A percentile compares a stretch with the other conserved stretches of the same genome.
Evolutionary conservation across 129 eudicot species (phyloP).

Genomic region (Helianthus annuus): DNA sequence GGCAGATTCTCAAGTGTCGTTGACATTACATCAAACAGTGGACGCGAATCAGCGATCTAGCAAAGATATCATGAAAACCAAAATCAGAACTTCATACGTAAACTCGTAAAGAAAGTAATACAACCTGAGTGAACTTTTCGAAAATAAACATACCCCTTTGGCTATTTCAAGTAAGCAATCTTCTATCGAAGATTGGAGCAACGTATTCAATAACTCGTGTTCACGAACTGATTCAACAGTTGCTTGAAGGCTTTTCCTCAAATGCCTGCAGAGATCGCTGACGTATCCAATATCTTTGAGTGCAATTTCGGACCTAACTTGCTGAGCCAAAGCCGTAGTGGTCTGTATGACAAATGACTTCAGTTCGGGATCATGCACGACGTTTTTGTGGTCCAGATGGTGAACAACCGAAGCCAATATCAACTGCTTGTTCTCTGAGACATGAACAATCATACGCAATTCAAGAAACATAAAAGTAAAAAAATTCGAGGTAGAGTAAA

Average conservation of each 20-base stretch:
- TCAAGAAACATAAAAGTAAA: neutral
- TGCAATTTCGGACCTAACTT: constrained; percentile 59
- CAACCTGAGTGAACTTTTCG: neutral
- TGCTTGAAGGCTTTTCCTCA: constrained; percentile 95
- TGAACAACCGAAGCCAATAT: constrained; percentile 74
- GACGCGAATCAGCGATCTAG: constrained; percentile 73
- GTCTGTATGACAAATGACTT: constrained; percentile 76
- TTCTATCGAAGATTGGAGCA: constrained; percentile 76
- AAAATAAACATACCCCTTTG: constrained; percentile 67
- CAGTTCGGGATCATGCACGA: constrained; percentile 69
- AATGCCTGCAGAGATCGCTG: constrained; percentile 79
- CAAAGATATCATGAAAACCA: neutral
- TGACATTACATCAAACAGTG: constrained; percentile 85
- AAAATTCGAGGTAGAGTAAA: neutral
- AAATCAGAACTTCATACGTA: constrained; percentile 1
- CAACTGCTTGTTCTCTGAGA: constrained; percentile 65
- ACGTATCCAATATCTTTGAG: constrained; percentile 78
- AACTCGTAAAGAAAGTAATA: neutral
- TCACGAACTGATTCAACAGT: constrained; percentile 69
- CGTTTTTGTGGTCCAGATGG: constrained; percentile 95
- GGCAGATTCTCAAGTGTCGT: constrained; percentile 81
- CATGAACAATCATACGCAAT: constrained; percentile 9
- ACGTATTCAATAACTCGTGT: constrained; percentile 59
- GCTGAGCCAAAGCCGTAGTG: constrained; percentile 72
- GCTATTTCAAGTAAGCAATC: constrained; percentile 84